phyloP scores from a whole-genome alignment of 768 basidiomycete genomes.

The Paxillus involutus region DNA sequence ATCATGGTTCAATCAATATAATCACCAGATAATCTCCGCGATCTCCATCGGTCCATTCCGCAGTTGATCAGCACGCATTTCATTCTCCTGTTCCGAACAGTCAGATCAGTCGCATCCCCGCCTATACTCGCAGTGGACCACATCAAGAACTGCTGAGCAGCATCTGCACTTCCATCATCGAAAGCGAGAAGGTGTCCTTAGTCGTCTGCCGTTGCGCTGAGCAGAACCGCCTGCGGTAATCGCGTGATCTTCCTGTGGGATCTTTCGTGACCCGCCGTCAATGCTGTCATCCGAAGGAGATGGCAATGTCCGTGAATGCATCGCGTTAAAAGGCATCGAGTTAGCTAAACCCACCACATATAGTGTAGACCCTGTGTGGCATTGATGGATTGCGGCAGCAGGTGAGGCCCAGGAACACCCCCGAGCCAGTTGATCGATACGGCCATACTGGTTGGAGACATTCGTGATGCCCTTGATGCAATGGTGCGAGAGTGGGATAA shows the following conservation, averaged over 20 bases:
- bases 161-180: too few relatives aligned
- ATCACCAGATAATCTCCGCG: constrained; percentile 24
- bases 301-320: background rate
- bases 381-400: background rate
- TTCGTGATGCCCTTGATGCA: background rate
- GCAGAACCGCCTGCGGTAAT: background rate
- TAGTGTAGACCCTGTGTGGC: background rate
- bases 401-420: too few relatives aligned
- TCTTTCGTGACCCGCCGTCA: background rate
- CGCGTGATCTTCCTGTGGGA: background rate
- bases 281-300: background rate
- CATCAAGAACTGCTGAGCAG: background rate
- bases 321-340: background rate
- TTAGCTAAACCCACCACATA: background rate
- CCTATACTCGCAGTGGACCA: too few relatives aligned
- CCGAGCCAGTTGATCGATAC: background rate
- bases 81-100: constrained; percentile 5
- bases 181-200: too few relatives aligned
- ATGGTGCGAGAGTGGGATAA: background rate
- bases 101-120: background rate
- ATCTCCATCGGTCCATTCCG: constrained; percentile 19
- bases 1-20: background rate
- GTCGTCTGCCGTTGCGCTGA: background rate
- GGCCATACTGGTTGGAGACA: background rate
- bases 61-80: constrained; percentile 5